These are phyloP conservation scores for Adansonia grandidieri DNA, from an alignment of 441 rosid species.

Conservation along the genomic window DNA sequence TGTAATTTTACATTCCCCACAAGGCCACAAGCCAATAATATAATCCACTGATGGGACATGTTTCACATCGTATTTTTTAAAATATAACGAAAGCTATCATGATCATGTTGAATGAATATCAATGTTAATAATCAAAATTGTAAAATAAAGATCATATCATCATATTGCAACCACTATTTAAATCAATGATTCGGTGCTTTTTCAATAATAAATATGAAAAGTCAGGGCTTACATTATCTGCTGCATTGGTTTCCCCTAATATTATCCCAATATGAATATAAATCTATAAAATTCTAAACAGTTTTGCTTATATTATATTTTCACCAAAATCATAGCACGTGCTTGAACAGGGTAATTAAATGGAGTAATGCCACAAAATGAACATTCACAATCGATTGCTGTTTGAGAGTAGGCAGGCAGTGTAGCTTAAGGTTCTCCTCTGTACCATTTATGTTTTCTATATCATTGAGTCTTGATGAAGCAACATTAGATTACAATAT, in stretches of 20 bases:
- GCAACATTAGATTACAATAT: neutral
- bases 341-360: neutral
- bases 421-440: neutral
- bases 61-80: no score
- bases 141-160: no score
- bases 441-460: neutral
- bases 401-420: neutral
- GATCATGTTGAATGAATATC: no score
- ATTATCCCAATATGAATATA: neutral
- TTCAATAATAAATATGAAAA: neutral
- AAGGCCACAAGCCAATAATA: neutral
- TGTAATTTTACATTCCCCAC: constrained; percentile 24
- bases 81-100: no score
- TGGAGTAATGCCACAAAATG: neutral
- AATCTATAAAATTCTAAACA: neutral
- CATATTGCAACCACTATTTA: neutral
- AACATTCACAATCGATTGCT: neutral
- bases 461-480: constrained; percentile 8
- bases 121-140: no score
- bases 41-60: no score
- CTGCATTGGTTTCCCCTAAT: neutral
- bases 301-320: neutral
- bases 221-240: neutral
- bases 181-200: neutral
- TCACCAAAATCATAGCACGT: neutral